phyloP scores from a whole-genome alignment of 2,329 filamentous ascomycete species.

The Camillea tinctor region DNA sequence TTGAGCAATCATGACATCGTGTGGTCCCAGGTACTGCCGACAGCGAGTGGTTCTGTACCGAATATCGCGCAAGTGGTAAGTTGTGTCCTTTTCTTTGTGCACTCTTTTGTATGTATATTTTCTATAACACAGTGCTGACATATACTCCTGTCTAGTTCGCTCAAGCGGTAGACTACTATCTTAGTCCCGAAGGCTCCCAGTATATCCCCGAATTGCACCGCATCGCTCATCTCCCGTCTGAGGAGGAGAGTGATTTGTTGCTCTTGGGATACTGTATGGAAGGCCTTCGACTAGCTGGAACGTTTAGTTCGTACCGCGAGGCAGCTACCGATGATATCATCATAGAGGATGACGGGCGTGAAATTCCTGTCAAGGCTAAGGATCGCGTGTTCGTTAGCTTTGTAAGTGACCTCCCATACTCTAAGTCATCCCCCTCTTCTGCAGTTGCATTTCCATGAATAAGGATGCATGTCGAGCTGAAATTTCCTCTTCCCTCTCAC shows the following conservation, averaged over 20 bases:
- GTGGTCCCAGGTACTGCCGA: slow-evolving; percentile 69
- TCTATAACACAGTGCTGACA: neutral
- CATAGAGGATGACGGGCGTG: slow-evolving; percentile 49
- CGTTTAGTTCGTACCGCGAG: slow-evolving; percentile 60
- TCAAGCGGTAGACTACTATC: slow-evolving; percentile 71
- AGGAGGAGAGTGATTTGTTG: slow-evolving; percentile 58
- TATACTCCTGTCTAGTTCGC: slow-evolving; percentile 53
- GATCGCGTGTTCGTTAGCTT: slow-evolving; percentile 65
- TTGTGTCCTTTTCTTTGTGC: slow-evolving; percentile 8
- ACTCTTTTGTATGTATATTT: neutral
- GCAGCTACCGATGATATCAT: slow-evolving; percentile 46
- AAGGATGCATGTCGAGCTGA: neutral
- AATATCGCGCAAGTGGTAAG: slow-evolving; percentile 67
- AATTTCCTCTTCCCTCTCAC: neutral
- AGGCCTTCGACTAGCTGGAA: slow-evolving; percentile 66
- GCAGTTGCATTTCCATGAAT: neutral
- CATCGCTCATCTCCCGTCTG: slow-evolving; percentile 54
- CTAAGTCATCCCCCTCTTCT: neutral
- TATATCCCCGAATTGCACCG: slow-evolving; percentile 61
- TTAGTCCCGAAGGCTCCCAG: slow-evolving; percentile 53
- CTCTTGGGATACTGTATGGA: slow-evolving; percentile 71
- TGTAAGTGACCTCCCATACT: slow-evolving; percentile 35
- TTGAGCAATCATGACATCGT: slow-evolving; percentile 64
- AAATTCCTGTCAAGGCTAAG: slow-evolving; percentile 52
- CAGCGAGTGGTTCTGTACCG: slow-evolving; percentile 64